A percentile compares a stretch with the other conserved stretches of the same genome.
Conservation (phyloP, 176 grass and related monocot species). For the Pontederia paniculata region DNA sequence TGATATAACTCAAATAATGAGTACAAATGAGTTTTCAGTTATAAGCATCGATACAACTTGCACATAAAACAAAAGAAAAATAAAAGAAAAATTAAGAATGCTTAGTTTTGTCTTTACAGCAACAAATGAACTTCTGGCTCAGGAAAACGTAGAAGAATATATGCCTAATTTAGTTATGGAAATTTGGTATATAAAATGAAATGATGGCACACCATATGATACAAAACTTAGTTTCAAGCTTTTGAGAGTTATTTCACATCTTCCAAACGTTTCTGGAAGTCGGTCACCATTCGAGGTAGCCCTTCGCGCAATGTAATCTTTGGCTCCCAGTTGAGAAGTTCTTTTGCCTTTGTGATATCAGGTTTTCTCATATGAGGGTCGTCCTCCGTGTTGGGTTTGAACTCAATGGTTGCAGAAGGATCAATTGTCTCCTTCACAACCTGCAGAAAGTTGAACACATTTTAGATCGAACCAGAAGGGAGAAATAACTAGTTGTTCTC, state of each 20-base stretch:
- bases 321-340: conserved; percentile 80
- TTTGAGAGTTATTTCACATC: conserved; percentile 38
- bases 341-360: conserved; percentile 74
- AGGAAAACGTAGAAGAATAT: too few relatives aligned
- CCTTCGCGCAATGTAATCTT: conserved; percentile 75
- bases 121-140: too few relatives aligned
- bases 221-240: not conserved
- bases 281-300: conserved; percentile 60
- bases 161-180: too few relatives aligned
- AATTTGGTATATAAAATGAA: not conserved
- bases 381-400: conserved; percentile 76
- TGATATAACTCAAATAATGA: too few relatives aligned
- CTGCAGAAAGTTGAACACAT: conserved; percentile 23
- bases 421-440: conserved; percentile 87
- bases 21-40: too few relatives aligned
- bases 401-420: conserved; percentile 58
- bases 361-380: conserved; percentile 99
- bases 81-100: too few relatives aligned
- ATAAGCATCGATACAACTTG: too few relatives aligned
- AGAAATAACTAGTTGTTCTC: not conserved
- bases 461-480: not conserved
- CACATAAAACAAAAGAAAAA: too few relatives aligned
- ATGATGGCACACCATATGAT: not conserved
- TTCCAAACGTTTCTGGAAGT: conserved; percentile 76
- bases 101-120: too few relatives aligned